Conservation (phyloP, 805 yeast species). For the Starmerella gropengiesseri region DNA sequence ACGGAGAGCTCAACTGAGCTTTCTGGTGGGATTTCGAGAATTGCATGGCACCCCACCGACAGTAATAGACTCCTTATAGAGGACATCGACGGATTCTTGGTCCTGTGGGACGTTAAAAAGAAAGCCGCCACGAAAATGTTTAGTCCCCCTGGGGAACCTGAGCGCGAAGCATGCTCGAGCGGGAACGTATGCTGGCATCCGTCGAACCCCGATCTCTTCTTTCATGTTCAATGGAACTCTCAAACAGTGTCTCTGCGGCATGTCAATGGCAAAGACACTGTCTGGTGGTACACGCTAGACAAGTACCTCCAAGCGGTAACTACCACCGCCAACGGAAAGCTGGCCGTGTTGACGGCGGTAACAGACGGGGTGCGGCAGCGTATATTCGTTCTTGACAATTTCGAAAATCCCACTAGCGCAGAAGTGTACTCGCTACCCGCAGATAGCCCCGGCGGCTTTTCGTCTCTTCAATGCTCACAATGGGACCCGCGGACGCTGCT, state of each 20-base stretch:
- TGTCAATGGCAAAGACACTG: not conserved
- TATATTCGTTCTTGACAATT: not conserved
- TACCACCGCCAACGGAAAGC: not conserved
- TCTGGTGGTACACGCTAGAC: not conserved
- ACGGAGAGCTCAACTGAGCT: not conserved
- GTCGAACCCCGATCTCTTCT: not conserved
- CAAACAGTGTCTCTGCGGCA: not conserved
- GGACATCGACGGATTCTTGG: not conserved
- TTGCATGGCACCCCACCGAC: conserved; percentile 1
- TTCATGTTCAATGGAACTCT: conserved; percentile 3
- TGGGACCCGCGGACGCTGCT: conserved; percentile 14
- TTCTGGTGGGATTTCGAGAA: not conserved
- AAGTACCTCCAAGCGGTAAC: conserved; percentile 1
- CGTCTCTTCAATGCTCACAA: conserved; percentile 6
- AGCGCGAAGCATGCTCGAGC: not conserved
- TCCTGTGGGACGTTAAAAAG: not conserved
- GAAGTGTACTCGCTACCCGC: not conserved
- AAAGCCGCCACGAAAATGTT: not conserved
- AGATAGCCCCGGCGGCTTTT: not conserved
- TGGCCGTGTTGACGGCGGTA: conserved; percentile 8
- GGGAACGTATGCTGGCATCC: conserved; percentile 16
- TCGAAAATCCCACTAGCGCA: not conserved
- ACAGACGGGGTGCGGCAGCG: conserved; percentile 1
- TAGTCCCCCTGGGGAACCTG: not conserved
- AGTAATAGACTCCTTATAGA: not conserved